Evolutionary conservation across 805 yeast genomes (phyloP).

Genomic region (Candida succiphila): DNA sequence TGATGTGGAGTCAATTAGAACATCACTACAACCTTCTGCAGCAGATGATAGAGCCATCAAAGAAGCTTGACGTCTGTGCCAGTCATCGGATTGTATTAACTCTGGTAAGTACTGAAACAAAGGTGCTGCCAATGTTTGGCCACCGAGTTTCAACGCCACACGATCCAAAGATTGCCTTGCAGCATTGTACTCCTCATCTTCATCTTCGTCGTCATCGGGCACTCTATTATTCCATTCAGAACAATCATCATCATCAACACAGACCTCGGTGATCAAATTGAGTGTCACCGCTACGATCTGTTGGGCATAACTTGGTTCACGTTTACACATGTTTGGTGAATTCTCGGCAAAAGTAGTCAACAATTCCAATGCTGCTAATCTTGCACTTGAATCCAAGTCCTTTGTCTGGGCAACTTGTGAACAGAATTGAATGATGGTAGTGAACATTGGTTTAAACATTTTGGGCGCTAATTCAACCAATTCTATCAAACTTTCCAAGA

Average conservation of each 20-base stretch:
- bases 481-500: slow-evolving; percentile 83
- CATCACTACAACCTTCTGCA: slow-evolving; percentile 95
- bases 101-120: slow-evolving; percentile 79
- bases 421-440: slow-evolving; percentile 78
- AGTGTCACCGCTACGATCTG: slow-evolving; percentile 66
- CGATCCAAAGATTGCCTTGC: slow-evolving; percentile 95
- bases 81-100: slow-evolving; percentile 64
- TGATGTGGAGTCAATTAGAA: slow-evolving; percentile 72
- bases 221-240: slow-evolving; percentile 77
- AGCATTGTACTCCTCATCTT: slow-evolving; percentile 81
- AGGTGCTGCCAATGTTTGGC: slow-evolving; percentile 75
- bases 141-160: slow-evolving; percentile 74
- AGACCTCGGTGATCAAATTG: slow-evolving; percentile 86
- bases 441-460: slow-evolving; percentile 85
- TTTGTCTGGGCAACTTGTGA: slow-evolving; percentile 74
- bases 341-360: slow-evolving; percentile 86
- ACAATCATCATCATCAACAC: slow-evolving; percentile 68
- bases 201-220: slow-evolving; percentile 71
- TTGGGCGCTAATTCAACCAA: slow-evolving; percentile 91
- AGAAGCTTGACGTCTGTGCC: slow-evolving; percentile 97
- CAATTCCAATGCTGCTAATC: slow-evolving; percentile 82
- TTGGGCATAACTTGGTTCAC: slow-evolving; percentile 61
- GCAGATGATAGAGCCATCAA: slow-evolving; percentile 94
- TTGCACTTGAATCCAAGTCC: slow-evolving; percentile 68
- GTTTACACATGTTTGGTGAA: slow-evolving; percentile 91